phyloP scores from a whole-genome alignment of 179 eudicot genomes.

The Sideroxylon spinosum region DNA sequence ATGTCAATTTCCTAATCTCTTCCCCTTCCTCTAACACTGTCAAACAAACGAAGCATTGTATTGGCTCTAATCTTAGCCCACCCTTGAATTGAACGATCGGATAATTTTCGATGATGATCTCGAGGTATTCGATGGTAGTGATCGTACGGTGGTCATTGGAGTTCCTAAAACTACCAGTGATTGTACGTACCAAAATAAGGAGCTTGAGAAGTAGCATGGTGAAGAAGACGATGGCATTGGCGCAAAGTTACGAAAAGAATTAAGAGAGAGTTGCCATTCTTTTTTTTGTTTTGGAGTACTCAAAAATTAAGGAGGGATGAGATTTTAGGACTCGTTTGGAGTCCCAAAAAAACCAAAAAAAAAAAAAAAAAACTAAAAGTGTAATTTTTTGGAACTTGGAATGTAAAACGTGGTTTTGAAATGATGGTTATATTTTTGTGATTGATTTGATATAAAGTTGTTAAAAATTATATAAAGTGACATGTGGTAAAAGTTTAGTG shows the following conservation, averaged over 20 bases:
- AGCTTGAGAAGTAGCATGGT: slow-evolving; percentile 30
- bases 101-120: slow-evolving; percentile 27
- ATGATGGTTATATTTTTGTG: too few species aligned
- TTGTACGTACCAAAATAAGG: slow-evolving; percentile 11
- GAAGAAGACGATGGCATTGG: slow-evolving; percentile 23
- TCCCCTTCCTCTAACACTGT: slow-evolving; percentile 35
- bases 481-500: too few species aligned
- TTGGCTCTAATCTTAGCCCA: background rate
- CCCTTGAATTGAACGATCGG: slow-evolving; percentile 19
- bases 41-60: slow-evolving; percentile 35
- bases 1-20: slow-evolving; percentile 29
- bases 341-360: too few species aligned
- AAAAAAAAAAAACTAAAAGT: too few species aligned
- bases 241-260: slow-evolving; percentile 28
- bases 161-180: background rate
- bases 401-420: too few species aligned
- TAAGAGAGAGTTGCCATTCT: slow-evolving; percentile 30
- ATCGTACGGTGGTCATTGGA: slow-evolving; percentile 8
- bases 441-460: too few species aligned
- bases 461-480: too few species aligned
- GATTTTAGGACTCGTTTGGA: too few species aligned
- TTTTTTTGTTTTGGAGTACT: background rate
- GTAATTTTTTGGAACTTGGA: too few species aligned
- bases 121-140: slow-evolving; percentile 25
- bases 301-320: too few species aligned